A percentile compares a stretch with the other conserved stretches of the same genome.
phyloP scores from a whole-genome alignment of 2,329 filamentous ascomycete species.

The Leptodontidium sp. region DNA sequence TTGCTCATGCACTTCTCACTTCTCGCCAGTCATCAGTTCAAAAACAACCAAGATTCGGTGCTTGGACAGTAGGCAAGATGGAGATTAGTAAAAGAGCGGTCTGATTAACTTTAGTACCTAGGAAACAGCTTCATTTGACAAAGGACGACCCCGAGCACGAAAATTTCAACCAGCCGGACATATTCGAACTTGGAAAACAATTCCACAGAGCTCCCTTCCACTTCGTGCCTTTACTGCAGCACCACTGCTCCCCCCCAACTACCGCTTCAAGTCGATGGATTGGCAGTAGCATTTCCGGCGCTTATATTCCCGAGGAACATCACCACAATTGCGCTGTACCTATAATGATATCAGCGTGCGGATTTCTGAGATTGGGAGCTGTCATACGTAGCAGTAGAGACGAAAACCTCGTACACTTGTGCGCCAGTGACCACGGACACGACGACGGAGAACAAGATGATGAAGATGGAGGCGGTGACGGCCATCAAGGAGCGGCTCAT shows the following conservation, averaged over 20 bases:
- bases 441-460: slow-evolving; percentile 24
- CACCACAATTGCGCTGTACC: slow-evolving; percentile 22
- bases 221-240: not conserved
- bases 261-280: not conserved
- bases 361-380: not conserved
- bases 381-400: slow-evolving; percentile 31
- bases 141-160: not conserved
- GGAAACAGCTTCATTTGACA: not conserved
- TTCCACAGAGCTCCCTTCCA: not conserved
- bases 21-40: not conserved
- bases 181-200: not conserved
- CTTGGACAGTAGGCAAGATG: not conserved
- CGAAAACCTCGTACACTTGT: slow-evolving; percentile 29
- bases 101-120: slow-evolving; percentile 4
- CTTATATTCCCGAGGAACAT: slow-evolving; percentile 27
- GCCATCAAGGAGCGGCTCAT: slow-evolving; percentile 34
- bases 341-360: not conserved
- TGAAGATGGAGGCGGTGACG: slow-evolving; percentile 22
- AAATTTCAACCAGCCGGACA: not conserved
- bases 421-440: slow-evolving; percentile 29
- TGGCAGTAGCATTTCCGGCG: not conserved
- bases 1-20: not conserved
- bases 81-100: slow-evolving; percentile 18
- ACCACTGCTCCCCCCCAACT: not conserved
- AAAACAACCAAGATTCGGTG: not conserved